These are phyloP conservation scores for Populus hybrid DNA, from an alignment of 441 rosid genomes.

Conservation along the genomic window DNA sequence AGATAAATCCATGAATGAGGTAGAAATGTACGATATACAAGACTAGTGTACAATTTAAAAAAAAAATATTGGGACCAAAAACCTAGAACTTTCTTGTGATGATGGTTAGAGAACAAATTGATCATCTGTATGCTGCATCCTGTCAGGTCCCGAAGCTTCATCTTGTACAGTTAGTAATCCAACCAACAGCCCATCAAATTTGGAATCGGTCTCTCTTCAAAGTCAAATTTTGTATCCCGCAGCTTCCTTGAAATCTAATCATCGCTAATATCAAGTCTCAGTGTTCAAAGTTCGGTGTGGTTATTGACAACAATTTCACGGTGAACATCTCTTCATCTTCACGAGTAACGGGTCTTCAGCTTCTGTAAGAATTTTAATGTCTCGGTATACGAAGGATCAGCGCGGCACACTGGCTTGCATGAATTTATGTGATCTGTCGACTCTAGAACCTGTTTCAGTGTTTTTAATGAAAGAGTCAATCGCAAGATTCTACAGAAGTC, in stretches of 20 bases:
- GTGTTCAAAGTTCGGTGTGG: not conserved
- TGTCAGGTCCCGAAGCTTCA: not conserved
- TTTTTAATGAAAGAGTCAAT: not conserved
- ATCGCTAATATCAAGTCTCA: too few species aligned
- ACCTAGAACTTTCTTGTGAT: not conserved
- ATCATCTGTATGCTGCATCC: not conserved
- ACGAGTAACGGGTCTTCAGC: slow-evolving; percentile 46
- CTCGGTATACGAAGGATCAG: slow-evolving; percentile 80
- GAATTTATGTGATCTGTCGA: slow-evolving; percentile 96
- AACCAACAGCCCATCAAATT: not conserved
- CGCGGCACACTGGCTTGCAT: slow-evolving; percentile 81
- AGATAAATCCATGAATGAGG: not conserved
- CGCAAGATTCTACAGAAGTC: not conserved
- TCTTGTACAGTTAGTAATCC: not conserved
- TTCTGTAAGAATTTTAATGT: slow-evolving; percentile 60
- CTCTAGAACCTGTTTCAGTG: slow-evolving; percentile 65
- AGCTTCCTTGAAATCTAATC: too few species aligned
- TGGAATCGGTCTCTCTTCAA: not conserved
- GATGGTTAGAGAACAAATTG: not conserved
- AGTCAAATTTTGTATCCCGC: not conserved
- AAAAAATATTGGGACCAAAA: not conserved
- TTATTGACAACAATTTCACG: not conserved
- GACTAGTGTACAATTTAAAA: not conserved
- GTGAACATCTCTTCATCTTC: not conserved
- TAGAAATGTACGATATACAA: not conserved